Evolutionary conservation across 2,329 filamentous ascomycete genomes (phyloP), one percentile per base, ranked within the genome.

Genomic region (Coniella lustricola): DNA sequence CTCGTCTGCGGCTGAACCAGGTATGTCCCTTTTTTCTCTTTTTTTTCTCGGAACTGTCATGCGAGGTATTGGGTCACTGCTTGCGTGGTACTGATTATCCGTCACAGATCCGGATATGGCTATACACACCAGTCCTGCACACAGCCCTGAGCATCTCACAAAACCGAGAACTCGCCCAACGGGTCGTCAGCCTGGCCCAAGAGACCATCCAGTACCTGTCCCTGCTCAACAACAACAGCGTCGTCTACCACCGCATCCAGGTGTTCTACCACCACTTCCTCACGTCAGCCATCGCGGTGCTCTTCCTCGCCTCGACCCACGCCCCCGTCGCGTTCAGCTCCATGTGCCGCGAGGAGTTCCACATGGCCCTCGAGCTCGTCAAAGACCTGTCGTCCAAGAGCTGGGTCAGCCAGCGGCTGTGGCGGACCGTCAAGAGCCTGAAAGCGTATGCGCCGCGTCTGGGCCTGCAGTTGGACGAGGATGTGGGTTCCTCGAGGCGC

Each of bases 91-190:
- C 52, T 12, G 7, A 29, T 29, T 29, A 5, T n/a, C 7, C 29
- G 12, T 49, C 16, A 47, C 36, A 59, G 69, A 87, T 95, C 68
- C 85, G 90, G 4, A 93, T 90, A 50, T 82, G 89, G 62, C 86
- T 96, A 22, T 90, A 94, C 64, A 87, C 89, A 0, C 90, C 90
- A 0, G 83, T 95, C 3, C 71, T 97, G 8, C 88, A 95, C 64
- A 91, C 85, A 16, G 82, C 87, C 3, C 85, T 81, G 12, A 90
- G 84, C 58, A 96, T 96, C 58, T 80, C 85, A 67, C 79, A 84
- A 49, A 85, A 95, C 60, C 75, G 83, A 44, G 67, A 72, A 4
- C 82, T 87, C 54, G 90, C 90, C 3, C 81, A 87, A 58, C 85
- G 77, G 0, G 85, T 81, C 0, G 84, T 90, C 25, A 81, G 85